Conservation (phyloP, 805 yeast genomes). For the Priceomyces haplophilus region DNA sequence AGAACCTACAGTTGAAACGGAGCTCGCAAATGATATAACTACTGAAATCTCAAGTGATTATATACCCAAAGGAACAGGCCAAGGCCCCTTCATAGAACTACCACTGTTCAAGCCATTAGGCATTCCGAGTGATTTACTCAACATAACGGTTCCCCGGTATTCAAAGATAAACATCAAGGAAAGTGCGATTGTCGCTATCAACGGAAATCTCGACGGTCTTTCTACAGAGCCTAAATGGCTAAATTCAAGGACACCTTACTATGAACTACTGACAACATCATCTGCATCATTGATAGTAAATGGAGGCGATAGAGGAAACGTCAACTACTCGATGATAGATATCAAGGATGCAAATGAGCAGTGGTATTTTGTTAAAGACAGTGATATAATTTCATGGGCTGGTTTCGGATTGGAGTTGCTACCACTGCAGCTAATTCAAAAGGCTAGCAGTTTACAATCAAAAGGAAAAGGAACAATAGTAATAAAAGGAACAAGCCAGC, state of each 20-base stretch:
- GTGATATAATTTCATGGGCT: slow-evolving; percentile 46
- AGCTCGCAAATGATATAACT: not conserved
- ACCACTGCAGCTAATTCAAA: slow-evolving; percentile 13
- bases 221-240: slow-evolving; percentile 10
- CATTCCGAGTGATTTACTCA: slow-evolving; percentile 33
- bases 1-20: not conserved
- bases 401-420: slow-evolving; percentile 33
- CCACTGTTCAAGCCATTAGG: slow-evolving; percentile 44
- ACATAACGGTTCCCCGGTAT: slow-evolving; percentile 43
- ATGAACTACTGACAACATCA: slow-evolving; percentile 13
- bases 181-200: slow-evolving; percentile 42
- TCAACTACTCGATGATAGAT: slow-evolving; percentile 36
- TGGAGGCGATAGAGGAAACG: slow-evolving; percentile 36
- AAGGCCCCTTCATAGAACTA: slow-evolving; percentile 45
- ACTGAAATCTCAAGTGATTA: slow-evolving; percentile 10
- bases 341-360: slow-evolving; percentile 35
- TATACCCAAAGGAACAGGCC: slow-evolving; percentile 39
- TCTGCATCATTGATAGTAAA: slow-evolving; percentile 26
- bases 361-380: slow-evolving; percentile 41
- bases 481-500: slow-evolving; percentile 37
- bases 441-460: slow-evolving; percentile 25
- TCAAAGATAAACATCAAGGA: slow-evolving; percentile 34
- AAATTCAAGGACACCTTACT: slow-evolving; percentile 8
- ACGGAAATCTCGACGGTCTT: slow-evolving; percentile 37
- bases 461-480: slow-evolving; percentile 41